Percentiles rank a stretch among this genome's conserved stretches.
phyloP scores from a whole-genome alignment of 1,139 yeast genomes.

The Yamadazyma membranifaciens region DNA sequence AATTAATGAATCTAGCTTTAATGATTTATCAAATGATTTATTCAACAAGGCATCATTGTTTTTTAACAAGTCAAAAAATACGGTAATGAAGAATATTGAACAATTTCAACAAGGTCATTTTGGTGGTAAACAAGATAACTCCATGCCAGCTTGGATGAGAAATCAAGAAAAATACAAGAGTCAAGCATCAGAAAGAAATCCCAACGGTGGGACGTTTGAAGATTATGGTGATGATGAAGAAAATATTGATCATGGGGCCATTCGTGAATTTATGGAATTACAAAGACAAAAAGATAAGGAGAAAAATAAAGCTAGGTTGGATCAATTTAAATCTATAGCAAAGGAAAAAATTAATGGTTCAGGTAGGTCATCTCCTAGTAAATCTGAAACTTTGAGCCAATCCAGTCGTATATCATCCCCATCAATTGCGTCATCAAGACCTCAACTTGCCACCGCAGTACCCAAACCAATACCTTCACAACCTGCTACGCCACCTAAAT shows the following conservation, averaged over 20 bases:
- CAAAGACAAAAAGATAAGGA: constrained; percentile 43
- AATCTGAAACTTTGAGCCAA: constrained; percentile 8
- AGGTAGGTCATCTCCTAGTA: neutral
- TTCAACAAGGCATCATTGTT: constrained; percentile 62
- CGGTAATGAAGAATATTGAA: constrained; percentile 64
- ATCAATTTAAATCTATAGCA: constrained; percentile 20
- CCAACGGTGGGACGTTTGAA: constrained; percentile 31
- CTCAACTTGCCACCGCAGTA: neutral
- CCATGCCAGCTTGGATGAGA: constrained; percentile 80
- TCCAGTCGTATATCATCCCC: neutral
- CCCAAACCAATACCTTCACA: neutral
- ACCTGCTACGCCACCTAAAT: constrained; percentile 1
- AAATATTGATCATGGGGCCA: constrained; percentile 43
- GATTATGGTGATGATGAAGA: constrained; percentile 48
- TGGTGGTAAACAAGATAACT: constrained; percentile 24
- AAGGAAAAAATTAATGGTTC: constrained; percentile 12
- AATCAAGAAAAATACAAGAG: constrained; percentile 50
- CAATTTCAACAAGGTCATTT: constrained; percentile 41
- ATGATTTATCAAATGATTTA: constrained; percentile 62
- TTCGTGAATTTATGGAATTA: constrained; percentile 35
- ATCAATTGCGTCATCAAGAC: neutral
- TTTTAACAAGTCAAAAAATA: constrained; percentile 59
- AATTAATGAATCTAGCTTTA: constrained; percentile 26
- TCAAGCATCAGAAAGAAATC: constrained; percentile 37
- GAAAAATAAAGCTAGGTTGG: constrained; percentile 27